Base-by-base conservation (phyloP, 495 filamentous ascomycete genomes). In the Astrothelium subdiscretum region DNA sequence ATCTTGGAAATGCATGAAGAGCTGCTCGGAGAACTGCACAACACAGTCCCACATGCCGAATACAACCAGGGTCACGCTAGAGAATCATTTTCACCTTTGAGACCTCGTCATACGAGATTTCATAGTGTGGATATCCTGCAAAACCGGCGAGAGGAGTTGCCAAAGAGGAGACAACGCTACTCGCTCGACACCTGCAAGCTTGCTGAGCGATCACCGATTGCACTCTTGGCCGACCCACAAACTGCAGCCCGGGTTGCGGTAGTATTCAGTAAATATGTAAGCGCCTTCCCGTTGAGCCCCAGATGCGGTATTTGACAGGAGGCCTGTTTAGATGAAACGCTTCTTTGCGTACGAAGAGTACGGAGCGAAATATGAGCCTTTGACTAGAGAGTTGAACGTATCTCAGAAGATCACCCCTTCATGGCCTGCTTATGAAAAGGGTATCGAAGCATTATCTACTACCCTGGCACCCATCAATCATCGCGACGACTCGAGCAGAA, bases 341-440 rank as follows among this genome's bases (percentile, higher is more conserved):
- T 94, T 97, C 71, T 86, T 87, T 69, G 77, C 83, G 27, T 97
- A 97, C 38, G 62, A 67, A 52, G 63, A 59, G n/a, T 65, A 59
- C 66, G 88, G 87, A 31, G 85, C 85, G 57, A 91, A 90, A 71
- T 95, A 92, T 74, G 89, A 95, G 65, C 71, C 89, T 59, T 86
- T 96, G 76, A 80, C 85, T 31, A 83, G 88, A 65, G 90, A 94
- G 62, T 74, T 92, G 31, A 81, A 81, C n/a, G 77, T 84, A 10
- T 75, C 87, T 18, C 86, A 87, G 40, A 81, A 82, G 52, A 82
- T 80, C 13, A 79, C 91, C 61, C 83, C 87, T 27, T 80, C 86
- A n/a, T 96, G 90, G 89, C 77, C 82, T 57, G 79, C 80, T 4
- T 92, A 88, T 67, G 91, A 96, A 65, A 87, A 85, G 71, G 95